Evolutionary conservation across 208 protist species (phyloP).

Genomic region (Phytomonas serpens): DNA sequence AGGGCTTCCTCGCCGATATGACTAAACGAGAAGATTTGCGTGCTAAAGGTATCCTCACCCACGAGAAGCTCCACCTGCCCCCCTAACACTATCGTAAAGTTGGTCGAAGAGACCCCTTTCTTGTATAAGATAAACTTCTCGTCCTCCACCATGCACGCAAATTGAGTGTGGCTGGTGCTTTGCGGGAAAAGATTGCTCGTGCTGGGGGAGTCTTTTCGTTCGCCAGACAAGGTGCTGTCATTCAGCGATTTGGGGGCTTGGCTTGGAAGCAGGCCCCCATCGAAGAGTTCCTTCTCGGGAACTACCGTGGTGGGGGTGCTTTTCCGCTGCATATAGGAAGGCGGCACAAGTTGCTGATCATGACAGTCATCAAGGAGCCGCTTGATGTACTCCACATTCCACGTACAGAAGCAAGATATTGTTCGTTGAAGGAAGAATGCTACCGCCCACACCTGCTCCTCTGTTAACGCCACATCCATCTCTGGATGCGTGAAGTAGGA

Average conservation of each 20-base stretch:
- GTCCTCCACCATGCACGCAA: constrained; percentile 29
- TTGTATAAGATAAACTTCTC: constrained; percentile 59
- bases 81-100: constrained; percentile 69
- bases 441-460: constrained; percentile 80
- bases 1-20: constrained; percentile 72
- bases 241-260: not conserved
- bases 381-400: constrained; percentile 69
- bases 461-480: constrained; percentile 34
- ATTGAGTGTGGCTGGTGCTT: constrained; percentile 20
- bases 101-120: constrained; percentile 32
- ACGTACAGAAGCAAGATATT: constrained; percentile 47
- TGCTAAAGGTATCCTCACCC: constrained; percentile 39
- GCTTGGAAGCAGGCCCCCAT: not conserved
- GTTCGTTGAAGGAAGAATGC: constrained; percentile 75
- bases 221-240: not conserved
- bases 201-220: constrained; percentile 10
- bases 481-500: constrained; percentile 75
- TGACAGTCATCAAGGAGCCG: constrained; percentile 69
- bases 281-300: not conserved
- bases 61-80: constrained; percentile 66
- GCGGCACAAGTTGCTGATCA: constrained; percentile 55
- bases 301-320: not conserved
- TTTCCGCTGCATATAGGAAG: not conserved
- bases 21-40: constrained; percentile 50
- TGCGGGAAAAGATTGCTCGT: not conserved